Conservation (phyloP, 441 rosid species). For the Mallotus japonicus region DNA sequence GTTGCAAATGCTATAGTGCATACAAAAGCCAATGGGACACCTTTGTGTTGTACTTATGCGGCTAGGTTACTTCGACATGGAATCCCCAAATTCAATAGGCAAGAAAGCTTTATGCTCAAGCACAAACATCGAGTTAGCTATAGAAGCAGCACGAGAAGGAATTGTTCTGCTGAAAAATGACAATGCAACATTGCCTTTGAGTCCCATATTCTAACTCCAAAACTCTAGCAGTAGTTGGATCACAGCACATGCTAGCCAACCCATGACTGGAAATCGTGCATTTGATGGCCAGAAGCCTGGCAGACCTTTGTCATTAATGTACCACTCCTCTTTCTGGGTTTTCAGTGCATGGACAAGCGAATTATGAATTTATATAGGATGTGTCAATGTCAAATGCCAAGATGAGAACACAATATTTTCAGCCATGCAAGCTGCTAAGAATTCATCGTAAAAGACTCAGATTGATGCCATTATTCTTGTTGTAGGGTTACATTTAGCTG, state of each 20-base stretch:
- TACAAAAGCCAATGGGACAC: slow-evolving; percentile 45
- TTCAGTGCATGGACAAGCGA: too few species aligned
- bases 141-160: slow-evolving; percentile 51
- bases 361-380: too few species aligned
- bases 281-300: too few species aligned
- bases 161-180: slow-evolving; percentile 53
- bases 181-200: slow-evolving; percentile 37
- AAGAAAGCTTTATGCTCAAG: slow-evolving; percentile 37
- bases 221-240: slow-evolving; percentile 48
- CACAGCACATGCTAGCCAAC: slow-evolving; percentile 44
- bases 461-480: too few species aligned
- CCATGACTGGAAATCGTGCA: slow-evolving; percentile 51
- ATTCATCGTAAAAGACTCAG: too few species aligned
- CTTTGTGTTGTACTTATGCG: slow-evolving; percentile 70
- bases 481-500: too few species aligned
- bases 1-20: slow-evolving; percentile 38
- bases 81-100: slow-evolving; percentile 32
- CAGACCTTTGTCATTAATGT: too few species aligned
- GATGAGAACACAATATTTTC: too few species aligned
- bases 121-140: slow-evolving; percentile 36
- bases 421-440: too few species aligned
- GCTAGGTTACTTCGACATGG: slow-evolving; percentile 72
- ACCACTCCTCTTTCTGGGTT: too few species aligned
- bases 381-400: too few species aligned
- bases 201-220: neutral